Base-by-base conservation (phyloP, 129 eudicot genomes). In the sunflower (Helianthus annuus) region DNA sequence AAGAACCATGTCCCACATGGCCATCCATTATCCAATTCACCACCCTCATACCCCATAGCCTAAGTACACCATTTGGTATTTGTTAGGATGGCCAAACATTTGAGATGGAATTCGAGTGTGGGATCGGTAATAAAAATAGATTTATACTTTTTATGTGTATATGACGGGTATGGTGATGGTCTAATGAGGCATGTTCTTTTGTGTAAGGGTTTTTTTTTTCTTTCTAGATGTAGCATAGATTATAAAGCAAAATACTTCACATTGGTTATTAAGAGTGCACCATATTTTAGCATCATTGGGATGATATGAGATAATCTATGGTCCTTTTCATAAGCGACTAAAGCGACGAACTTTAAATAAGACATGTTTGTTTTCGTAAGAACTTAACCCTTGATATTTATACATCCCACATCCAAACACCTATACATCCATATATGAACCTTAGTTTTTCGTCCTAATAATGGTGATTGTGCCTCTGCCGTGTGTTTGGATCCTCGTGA, bases 401-500 rank as follows among this genome's bases (percentile, higher is more conserved):
- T 64, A 74, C 57, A 22, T 65, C 57, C 56, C 42, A 52, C 49
- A 56, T 69, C 12, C 22, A 24, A 45, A 66, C 56, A 65, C 46
- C 53, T 66, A 48, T 67, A 67, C 53, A 48, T 46, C 46, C 10
- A 48, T 6, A 4, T 10, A 32, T 29, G 12, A 57, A 59, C 13
- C 15, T 87, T 53, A 90, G 62, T 83, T 90, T 76, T 74, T 88
- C 5, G 97, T 91, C 76, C 97, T 84, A 19, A 91, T 86, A 40
- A 91, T 91, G 4, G 97, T 91, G 64, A 91, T 91, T n/a, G 97
- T 86, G 71, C 97, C 97, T 64, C 96, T 86, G 40, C 98, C 98
- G 42, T 82, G 96, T 5, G 98, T 93, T 59, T 90, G 98, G 64
- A 93, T 83, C 74, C 81, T 78, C 12, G 95, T 90, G 13, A 93